A percentile compares a stretch with the other conserved stretches of the same genome.
phyloP scores from a whole-genome alignment of 768 basidiomycete species.

The Pisolithus tinctorius region DNA sequence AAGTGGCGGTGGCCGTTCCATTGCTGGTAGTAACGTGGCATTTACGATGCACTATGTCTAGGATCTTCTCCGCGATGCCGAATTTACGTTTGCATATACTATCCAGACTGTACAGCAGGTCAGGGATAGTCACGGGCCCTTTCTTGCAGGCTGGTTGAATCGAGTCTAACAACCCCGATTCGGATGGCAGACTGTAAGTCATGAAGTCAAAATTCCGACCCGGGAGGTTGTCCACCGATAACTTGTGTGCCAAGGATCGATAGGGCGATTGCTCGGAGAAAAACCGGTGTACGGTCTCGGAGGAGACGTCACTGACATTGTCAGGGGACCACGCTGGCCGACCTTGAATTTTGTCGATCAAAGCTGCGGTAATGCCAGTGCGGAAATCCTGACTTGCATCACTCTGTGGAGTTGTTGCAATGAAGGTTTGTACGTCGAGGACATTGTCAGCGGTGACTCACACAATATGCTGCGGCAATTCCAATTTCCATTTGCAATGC shows the following conservation, averaged over 20 bases:
- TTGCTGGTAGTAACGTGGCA: conserved; percentile 56
- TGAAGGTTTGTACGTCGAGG: conserved; percentile 9
- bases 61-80: conserved; percentile 70
- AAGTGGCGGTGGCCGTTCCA: conserved; percentile 18
- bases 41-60: conserved; percentile 66
- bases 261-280: conserved; percentile 53
- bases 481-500: conserved; percentile 80
- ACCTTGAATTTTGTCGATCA: conserved; percentile 44
- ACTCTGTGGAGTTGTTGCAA: conserved; percentile 37
- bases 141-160: conserved; percentile 34
- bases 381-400: conserved; percentile 79
- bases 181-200: conserved; percentile 64
- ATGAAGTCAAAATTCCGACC: conserved; percentile 25
- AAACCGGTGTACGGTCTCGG: conserved; percentile 56
- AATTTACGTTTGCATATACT: conserved; percentile 29
- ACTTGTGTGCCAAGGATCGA: conserved; percentile 36
- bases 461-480: conserved; percentile 86
- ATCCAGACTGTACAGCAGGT: conserved; percentile 18
- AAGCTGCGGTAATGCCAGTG: conserved; percentile 69
- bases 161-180: conserved; percentile 59
- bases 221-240: conserved; percentile 34
- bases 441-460: conserved; percentile 36
- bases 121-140: conserved; percentile 35
- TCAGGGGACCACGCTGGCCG: conserved; percentile 70
- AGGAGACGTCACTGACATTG: conserved; percentile 51